phyloP scores from a whole-genome alignment of 2,329 filamentous ascomycete species.

The Claviceps lovelessii region DNA sequence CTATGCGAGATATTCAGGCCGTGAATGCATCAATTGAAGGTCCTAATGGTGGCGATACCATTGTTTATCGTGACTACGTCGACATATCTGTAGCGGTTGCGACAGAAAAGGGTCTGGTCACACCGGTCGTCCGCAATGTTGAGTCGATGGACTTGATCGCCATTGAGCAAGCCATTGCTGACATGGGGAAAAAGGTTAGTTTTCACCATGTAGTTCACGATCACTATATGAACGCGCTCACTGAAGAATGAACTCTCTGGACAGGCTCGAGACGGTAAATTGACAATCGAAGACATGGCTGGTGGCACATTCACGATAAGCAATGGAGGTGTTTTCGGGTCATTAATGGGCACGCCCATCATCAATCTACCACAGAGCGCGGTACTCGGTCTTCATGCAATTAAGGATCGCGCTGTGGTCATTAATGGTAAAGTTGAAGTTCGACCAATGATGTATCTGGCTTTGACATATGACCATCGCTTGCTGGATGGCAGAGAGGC shows the following conservation, averaged over 20 bases:
- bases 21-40: slow-evolving; percentile 97
- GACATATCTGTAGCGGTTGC: slow-evolving; percentile 95
- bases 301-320: slow-evolving; percentile 96
- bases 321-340: slow-evolving; percentile 94
- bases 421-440: slow-evolving; percentile 92
- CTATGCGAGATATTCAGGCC: slow-evolving; percentile 86
- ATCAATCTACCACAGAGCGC: slow-evolving; percentile 94
- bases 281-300: slow-evolving; percentile 98
- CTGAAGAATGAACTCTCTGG: neutral
- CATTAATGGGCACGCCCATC: slow-evolving; percentile 92
- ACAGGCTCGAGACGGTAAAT: slow-evolving; percentile 82
- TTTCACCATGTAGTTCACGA: neutral
- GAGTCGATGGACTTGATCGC: slow-evolving; percentile 76
- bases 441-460: slow-evolving; percentile 99
- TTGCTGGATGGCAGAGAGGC: slow-evolving; percentile 90
- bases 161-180: slow-evolving; percentile 83
- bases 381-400: slow-evolving; percentile 84
- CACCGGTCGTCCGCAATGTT: slow-evolving; percentile 86
- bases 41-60: slow-evolving; percentile 86
- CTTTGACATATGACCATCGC: slow-evolving; percentile 93
- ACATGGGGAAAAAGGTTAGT: slow-evolving; percentile 81
- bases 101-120: slow-evolving; percentile 93
- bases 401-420: slow-evolving; percentile 83
- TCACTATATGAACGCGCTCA: neutral
- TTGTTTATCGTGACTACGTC: slow-evolving; percentile 96